These are phyloP conservation scores for Fusarium chaquense DNA, from an alignment of 2,329 filamentous ascomycete genomes.

Conservation along the genomic window DNA sequence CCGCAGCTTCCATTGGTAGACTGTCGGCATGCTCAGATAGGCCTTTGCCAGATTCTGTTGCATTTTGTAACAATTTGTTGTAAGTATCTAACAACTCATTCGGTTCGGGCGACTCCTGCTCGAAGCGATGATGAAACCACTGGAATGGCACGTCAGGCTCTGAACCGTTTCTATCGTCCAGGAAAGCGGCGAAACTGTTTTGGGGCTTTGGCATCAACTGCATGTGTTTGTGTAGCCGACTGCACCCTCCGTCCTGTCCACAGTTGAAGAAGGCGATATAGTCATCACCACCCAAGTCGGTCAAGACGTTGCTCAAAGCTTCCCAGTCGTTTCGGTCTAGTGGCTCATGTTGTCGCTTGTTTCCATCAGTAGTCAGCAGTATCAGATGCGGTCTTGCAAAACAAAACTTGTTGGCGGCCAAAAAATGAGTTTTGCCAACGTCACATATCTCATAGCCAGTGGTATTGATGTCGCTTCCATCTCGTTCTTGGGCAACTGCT, in stretches of 20 bases:
- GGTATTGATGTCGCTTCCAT: conserved; percentile 3
- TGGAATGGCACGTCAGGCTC: background rate
- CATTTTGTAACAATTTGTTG: rapidly evolving
- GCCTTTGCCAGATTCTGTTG: background rate
- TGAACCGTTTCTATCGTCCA: rapidly evolving
- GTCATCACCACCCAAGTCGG: rapidly evolving
- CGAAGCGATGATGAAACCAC: background rate
- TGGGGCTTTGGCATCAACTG: background rate
- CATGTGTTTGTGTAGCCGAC: conserved; percentile 13
- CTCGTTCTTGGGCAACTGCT: rapidly evolving
- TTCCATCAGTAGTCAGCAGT: background rate
- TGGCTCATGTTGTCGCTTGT: background rate
- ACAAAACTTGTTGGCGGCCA: conserved; percentile 5
- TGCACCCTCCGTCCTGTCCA: conserved; percentile 8
- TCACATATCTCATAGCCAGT: background rate
- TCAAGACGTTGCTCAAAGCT: background rate
- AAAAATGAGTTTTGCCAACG: background rate
- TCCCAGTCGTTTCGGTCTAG: background rate
- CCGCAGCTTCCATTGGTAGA: rapidly evolving
- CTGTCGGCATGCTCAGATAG: background rate
- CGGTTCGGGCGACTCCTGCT: rapidly evolving
- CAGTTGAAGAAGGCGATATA: background rate
- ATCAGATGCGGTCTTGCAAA: conserved; percentile 9
- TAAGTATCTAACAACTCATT: background rate
- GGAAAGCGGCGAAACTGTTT: background rate